Evolutionary conservation across 1,284 basidiomycete genomes (phyloP).

Genomic region (Papiliotrema fonsecae): DNA sequence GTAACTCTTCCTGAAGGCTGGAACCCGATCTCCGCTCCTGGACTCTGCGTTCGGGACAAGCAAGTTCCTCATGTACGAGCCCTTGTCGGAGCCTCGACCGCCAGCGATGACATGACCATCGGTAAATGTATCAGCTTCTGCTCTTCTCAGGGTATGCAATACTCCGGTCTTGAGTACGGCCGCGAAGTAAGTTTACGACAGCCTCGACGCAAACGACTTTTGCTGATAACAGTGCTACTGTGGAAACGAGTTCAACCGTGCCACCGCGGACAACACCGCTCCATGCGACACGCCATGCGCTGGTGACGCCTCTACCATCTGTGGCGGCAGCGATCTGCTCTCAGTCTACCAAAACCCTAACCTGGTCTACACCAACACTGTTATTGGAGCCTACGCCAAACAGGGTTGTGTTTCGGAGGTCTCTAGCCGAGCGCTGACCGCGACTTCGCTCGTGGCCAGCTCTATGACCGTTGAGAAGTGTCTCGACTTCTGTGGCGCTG

Average conservation of each 20-base stretch:
- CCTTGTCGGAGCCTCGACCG: conserved; percentile 16
- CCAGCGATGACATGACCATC: conserved; percentile 24
- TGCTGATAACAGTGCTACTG: conserved; percentile 25
- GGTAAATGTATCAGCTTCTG: conserved; percentile 19
- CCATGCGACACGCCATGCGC: conserved; percentile 28
- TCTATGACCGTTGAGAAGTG: conserved; percentile 5
- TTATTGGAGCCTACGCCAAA: neutral
- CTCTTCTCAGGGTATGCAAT: conserved; percentile 11
- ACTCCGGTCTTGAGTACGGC: conserved; percentile 16
- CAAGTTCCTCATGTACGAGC: conserved; percentile 30
- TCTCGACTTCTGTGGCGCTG: conserved; percentile 11
- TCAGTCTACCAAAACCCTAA: conserved; percentile 19
- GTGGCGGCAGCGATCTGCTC: conserved; percentile 21
- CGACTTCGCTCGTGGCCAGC: conserved; percentile 5
- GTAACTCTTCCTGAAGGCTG: conserved; percentile 27
- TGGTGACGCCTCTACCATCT: conserved; percentile 26
- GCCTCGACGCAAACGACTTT: neutral
- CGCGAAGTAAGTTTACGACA: neutral
- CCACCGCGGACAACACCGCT: conserved; percentile 15
- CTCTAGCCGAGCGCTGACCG: neutral
- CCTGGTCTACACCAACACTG: conserved; percentile 32
- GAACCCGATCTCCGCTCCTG: conserved; percentile 7
- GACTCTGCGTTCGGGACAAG: conserved; percentile 30
- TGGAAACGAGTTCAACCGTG: conserved; percentile 11
- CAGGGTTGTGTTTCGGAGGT: neutral